These are phyloP conservation scores for Eimeria falciformis DNA, from an alignment of 169 alveolate species.

Conservation along the genomic window DNA sequence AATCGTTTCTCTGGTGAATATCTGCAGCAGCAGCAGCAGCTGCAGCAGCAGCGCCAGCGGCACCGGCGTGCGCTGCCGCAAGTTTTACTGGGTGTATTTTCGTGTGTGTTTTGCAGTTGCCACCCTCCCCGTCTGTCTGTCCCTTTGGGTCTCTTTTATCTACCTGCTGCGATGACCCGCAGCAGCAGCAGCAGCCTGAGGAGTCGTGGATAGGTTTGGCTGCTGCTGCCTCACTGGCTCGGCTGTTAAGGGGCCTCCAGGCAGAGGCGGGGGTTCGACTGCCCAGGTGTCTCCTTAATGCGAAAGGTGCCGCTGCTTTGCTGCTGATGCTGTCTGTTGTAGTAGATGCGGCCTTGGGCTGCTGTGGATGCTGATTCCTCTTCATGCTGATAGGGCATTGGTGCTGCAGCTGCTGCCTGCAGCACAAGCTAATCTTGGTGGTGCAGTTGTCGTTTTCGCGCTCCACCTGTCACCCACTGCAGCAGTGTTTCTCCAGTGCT, in stretches of 20 bases:
- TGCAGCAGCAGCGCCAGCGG: neutral
- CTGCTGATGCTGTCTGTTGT: neutral
- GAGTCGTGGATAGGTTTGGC: conserved; percentile 67
- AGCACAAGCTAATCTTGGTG: neutral
- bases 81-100: neutral
- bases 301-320: neutral
- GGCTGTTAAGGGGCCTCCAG: conserved; percentile 60
- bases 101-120: conserved; percentile 44
- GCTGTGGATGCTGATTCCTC: too few relatives aligned
- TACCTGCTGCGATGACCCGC: neutral
- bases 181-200: conserved; percentile 55
- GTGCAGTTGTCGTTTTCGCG: neutral
- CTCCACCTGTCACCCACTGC: neutral
- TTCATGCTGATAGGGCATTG: too few relatives aligned
- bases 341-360: neutral
- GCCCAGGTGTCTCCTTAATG: conserved; percentile 35
- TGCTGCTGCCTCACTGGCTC: conserved; percentile 65
- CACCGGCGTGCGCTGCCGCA: neutral
- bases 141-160: neutral
- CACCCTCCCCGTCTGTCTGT: conserved; percentile 57
- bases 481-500: neutral
- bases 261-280: conserved; percentile 68
- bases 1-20: conserved; percentile 45
- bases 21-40: conserved; percentile 31
- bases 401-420: neutral